These are phyloP conservation scores for Pythium biforme DNA, from an alignment of 352 stramenopile genomes.

Conservation along the genomic window DNA sequence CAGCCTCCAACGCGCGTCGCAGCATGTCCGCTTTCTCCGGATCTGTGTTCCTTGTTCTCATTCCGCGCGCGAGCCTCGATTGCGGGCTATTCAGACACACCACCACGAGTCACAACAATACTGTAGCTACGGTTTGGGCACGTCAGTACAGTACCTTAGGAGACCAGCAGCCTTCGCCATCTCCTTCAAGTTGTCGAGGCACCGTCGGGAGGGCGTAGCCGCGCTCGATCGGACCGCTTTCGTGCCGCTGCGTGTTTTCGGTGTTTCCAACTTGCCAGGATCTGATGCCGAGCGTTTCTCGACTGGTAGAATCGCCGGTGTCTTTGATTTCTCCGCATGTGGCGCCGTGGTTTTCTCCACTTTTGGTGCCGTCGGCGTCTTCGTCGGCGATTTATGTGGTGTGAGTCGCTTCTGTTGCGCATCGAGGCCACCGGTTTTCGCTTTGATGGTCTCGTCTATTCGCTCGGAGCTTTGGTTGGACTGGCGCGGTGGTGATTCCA, in stretches of 20 bases:
- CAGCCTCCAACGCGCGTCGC: not conserved
- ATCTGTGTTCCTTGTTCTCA: not conserved
- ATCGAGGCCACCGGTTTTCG: too few species aligned
- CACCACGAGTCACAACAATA: not conserved
- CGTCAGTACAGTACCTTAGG: not conserved
- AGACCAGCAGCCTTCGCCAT: constrained; percentile 1
- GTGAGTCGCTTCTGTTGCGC: too few species aligned
- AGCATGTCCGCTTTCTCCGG: not conserved
- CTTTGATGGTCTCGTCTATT: too few species aligned
- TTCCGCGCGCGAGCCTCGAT: not conserved
- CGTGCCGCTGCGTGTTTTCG: not conserved
- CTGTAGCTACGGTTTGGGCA: not conserved
- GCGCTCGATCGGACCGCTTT: not conserved
- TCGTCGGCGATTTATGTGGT: too few species aligned
- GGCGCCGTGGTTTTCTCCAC: too few species aligned
- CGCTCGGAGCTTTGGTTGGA: too few species aligned
- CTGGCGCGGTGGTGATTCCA: too few species aligned
- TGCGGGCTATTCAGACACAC: not conserved
- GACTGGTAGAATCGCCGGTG: too few species aligned
- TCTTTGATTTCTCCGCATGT: too few species aligned
- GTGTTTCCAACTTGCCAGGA: not conserved
- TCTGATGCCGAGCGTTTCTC: not conserved
- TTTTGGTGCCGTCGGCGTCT: too few species aligned
- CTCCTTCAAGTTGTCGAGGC: constrained; percentile 2
- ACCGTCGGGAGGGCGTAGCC: not conserved